These are phyloP conservation scores for Colletotrichum tropicicola DNA, from an alignment of 2,329 filamentous ascomycete genomes.

Conservation along the genomic window DNA sequence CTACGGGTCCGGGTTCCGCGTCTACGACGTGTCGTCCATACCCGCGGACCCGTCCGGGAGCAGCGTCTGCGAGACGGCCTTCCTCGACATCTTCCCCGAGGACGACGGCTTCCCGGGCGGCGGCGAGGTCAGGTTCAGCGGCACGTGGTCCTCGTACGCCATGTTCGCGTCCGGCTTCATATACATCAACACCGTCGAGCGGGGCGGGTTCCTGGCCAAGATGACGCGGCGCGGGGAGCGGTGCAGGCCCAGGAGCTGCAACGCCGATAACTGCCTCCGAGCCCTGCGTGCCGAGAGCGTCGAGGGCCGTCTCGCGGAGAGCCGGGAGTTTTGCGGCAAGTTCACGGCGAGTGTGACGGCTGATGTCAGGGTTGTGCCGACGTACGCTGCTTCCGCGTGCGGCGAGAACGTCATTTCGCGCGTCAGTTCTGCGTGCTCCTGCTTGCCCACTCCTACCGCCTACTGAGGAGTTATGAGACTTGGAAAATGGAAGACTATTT, in stretches of 20 bases:
- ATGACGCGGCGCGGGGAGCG: slow-evolving; percentile 33
- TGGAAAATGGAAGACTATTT: too few species aligned
- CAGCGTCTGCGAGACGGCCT: slow-evolving; percentile 51
- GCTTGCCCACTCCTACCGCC: slow-evolving; percentile 31
- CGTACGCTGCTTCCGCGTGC: slow-evolving; percentile 31
- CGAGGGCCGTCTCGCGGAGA: slow-evolving; percentile 30
- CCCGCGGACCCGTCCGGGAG: slow-evolving; percentile 45
- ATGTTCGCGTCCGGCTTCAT: slow-evolving; percentile 51
- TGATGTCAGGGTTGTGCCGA: slow-evolving; percentile 31
- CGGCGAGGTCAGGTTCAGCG: slow-evolving; percentile 45
- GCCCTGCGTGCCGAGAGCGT: slow-evolving; percentile 29
- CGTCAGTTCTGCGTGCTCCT: slow-evolving; percentile 31
- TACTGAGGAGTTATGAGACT: too few species aligned
- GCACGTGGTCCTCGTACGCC: slow-evolving; percentile 54
- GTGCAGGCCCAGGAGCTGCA: slow-evolving; percentile 33
- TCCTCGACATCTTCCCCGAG: slow-evolving; percentile 57
- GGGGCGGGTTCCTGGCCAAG: slow-evolving; percentile 50
- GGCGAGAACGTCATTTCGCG: background rate
- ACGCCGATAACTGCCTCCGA: slow-evolving; percentile 33
- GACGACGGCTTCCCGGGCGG: slow-evolving; percentile 49
- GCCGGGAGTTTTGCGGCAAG: slow-evolving; percentile 31
- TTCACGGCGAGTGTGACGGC: slow-evolving; percentile 30
- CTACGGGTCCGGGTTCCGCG: slow-evolving; percentile 52
- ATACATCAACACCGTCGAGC: slow-evolving; percentile 52
- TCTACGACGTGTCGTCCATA: slow-evolving; percentile 42